phyloP scores from a whole-genome alignment of 352 stramenopile genomes.

The Peronosclerospora sorghi region DNA sequence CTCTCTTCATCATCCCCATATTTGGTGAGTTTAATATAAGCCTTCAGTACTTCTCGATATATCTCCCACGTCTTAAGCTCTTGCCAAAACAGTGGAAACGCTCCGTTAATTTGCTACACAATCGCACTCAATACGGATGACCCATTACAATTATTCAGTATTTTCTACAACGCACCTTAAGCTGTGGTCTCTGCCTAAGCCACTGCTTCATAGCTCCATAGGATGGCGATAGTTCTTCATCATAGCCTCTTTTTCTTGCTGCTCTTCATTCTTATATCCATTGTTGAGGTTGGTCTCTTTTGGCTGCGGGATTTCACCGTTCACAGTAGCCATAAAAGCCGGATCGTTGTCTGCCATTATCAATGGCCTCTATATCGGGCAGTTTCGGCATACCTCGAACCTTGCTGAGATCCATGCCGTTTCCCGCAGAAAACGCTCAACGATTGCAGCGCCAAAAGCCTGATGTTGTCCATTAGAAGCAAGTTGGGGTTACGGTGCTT shows the following conservation, averaged over 20 bases:
- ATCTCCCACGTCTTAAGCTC: conserved; percentile 89
- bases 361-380: no score
- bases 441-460: no score
- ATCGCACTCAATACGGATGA: not conserved
- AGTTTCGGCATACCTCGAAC: no score
- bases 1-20: conserved; percentile 18
- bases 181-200: conserved; percentile 54
- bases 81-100: conserved; percentile 91
- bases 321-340: conserved; percentile 63
- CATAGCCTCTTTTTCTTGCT: conserved; percentile 81
- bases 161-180: conserved; percentile 16
- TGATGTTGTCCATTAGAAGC: no score
- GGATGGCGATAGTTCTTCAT: conserved; percentile 81
- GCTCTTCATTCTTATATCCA: conserved; percentile 74
- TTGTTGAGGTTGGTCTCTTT: conserved; percentile 18
- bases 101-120: conserved; percentile 67
- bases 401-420: no score
- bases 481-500: no score
- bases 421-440: no score
- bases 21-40: conserved; percentile 81
- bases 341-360: conserved; percentile 37
- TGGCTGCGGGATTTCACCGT: conserved; percentile 6
- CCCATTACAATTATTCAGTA: not conserved
- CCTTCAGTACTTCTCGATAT: conserved; percentile 87
- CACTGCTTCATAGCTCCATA: conserved; percentile 87